Conservation (phyloP, 805 yeast species). For the Grigorovia jiainica region DNA sequence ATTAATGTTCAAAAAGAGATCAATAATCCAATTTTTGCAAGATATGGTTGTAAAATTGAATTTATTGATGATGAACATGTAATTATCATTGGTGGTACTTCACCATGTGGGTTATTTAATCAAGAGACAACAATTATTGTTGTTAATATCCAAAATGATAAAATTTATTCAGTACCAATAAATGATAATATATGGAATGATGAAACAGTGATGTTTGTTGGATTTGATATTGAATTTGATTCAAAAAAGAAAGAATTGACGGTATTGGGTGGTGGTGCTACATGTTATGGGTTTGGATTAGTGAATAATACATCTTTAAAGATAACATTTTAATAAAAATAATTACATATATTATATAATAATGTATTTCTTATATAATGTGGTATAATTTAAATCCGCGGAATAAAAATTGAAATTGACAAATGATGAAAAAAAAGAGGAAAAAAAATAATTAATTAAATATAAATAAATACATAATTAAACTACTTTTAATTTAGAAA, state of each 20-base stretch:
- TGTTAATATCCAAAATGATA: constrained; percentile 17
- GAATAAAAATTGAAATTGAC: too few relatives aligned
- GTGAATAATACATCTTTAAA: constrained; percentile 31
- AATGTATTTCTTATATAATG: too few relatives aligned
- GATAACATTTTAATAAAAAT: background rate
- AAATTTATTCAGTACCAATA: constrained; percentile 23
- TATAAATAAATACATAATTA: too few relatives aligned
- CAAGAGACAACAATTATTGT: constrained; percentile 31
- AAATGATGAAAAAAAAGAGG: too few relatives aligned
- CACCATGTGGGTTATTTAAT: constrained; percentile 29
- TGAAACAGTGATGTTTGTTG: constrained; percentile 37
- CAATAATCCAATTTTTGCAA: constrained; percentile 28
- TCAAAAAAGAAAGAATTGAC: constrained; percentile 11
- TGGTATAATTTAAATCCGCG: too few relatives aligned
- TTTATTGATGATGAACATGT: constrained; percentile 29
- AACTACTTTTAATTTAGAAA: too few relatives aligned
- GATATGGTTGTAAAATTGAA: constrained; percentile 41
- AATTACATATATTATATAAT: too few relatives aligned
- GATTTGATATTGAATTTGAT: constrained; percentile 35
- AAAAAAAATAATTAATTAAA: too few relatives aligned
- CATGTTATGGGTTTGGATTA: constrained; percentile 73
- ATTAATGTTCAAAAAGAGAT: constrained; percentile 16
- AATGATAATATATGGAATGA: constrained; percentile 31
- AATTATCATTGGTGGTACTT: constrained; percentile 50
- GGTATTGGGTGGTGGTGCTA: constrained; percentile 63